Evolutionary conservation across 345 rosid genomes (phyloP).

Genomic region (Limnanthes douglasii): DNA sequence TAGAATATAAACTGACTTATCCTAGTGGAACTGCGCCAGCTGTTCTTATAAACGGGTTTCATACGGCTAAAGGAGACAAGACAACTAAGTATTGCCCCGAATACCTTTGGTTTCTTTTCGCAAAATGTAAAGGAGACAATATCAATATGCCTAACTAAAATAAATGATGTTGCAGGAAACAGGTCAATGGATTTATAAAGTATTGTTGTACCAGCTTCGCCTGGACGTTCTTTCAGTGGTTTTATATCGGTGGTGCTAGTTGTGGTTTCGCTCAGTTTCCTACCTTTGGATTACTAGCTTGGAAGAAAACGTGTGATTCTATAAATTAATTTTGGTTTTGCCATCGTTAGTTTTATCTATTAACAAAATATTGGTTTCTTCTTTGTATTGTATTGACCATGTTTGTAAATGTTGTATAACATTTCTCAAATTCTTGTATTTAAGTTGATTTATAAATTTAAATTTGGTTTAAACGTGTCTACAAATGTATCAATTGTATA

Average conservation of each 20-base stretch:
- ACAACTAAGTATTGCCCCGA: slow-evolving; percentile 42
- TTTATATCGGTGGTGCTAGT: slow-evolving; percentile 26
- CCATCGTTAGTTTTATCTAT: no score
- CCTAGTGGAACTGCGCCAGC: slow-evolving; percentile 96
- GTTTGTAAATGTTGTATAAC: no score
- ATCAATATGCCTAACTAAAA: neutral
- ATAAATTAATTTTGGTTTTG: no score
- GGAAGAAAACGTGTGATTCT: slow-evolving; percentile 54
- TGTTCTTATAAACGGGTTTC: slow-evolving; percentile 76
- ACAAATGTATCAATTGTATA: no score
- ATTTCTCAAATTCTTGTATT: no score
- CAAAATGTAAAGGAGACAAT: neutral
- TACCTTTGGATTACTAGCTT: slow-evolving; percentile 61
- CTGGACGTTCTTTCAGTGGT: slow-evolving; percentile 90
- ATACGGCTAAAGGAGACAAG: slow-evolving; percentile 54
- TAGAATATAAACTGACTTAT: slow-evolving; percentile 66
- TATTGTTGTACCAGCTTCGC: slow-evolving; percentile 58
- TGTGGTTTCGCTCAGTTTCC: slow-evolving; percentile 76
- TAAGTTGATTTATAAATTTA: no score
- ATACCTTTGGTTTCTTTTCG: slow-evolving; percentile 1
- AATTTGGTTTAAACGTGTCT: no score
- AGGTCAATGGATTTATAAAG: slow-evolving; percentile 49
- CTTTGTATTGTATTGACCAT: no score
- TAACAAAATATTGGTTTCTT: no score
- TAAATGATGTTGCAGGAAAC: slow-evolving; percentile 37